phyloP scores from a whole-genome alignment of 306 rosid genomes.

The Sesbania bispinosa region DNA sequence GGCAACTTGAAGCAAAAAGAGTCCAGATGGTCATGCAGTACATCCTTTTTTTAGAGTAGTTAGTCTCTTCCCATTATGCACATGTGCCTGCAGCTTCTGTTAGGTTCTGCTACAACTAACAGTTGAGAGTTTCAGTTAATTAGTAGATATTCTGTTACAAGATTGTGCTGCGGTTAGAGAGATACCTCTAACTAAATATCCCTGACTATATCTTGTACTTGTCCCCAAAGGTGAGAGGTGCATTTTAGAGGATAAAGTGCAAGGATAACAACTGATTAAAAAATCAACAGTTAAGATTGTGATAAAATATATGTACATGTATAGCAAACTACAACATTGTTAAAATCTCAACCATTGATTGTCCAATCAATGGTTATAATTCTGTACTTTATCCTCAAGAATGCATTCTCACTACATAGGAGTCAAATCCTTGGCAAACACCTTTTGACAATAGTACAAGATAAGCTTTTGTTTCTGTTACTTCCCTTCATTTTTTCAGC shows the following conservation, averaged over 20 bases:
- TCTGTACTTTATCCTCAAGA: too few relatives aligned
- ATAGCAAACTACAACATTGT: too few relatives aligned
- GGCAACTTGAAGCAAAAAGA: not conserved
- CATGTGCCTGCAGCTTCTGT: not conserved
- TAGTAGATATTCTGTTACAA: not conserved
- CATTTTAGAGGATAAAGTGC: too few relatives aligned
- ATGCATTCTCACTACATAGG: too few relatives aligned
- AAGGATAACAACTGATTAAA: too few relatives aligned
- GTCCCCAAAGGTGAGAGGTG: not conserved
- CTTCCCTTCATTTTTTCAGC: not conserved
- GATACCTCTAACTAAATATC: not conserved
- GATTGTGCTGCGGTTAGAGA: not conserved
- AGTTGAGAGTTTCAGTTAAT: not conserved
- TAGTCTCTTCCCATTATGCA: not conserved
- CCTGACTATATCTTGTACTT: not conserved
- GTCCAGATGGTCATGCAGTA: not conserved
- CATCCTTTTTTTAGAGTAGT: not conserved
- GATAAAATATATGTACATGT: too few relatives aligned
- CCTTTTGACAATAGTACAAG: not conserved
- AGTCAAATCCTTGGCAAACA: too few relatives aligned
- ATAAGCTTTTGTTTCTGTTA: not conserved
- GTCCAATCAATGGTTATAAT: too few relatives aligned
- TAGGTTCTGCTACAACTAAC: not conserved
- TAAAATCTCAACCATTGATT: too few relatives aligned
- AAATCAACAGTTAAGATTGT: too few relatives aligned